Evolutionary conservation across 345 rosid species (phyloP).

Genomic region (Gossypium thurberi): DNA sequence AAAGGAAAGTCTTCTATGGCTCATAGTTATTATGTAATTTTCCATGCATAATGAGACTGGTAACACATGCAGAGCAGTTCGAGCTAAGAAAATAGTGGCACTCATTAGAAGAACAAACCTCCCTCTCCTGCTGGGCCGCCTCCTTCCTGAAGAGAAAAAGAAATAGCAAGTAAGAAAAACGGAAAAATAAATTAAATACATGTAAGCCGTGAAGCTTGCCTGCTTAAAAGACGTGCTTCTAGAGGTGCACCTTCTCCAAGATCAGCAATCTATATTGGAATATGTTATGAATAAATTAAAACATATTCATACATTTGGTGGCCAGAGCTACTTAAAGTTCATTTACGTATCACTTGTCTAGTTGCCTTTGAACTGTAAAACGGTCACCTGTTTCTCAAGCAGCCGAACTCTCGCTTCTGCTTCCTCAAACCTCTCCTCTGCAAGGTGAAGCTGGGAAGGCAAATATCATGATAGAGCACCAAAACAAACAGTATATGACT

Average conservation of each 20-base stretch:
- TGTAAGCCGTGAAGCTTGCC: slow-evolving; percentile 39
- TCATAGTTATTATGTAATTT: background rate
- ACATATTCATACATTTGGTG: background rate
- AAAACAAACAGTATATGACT: slow-evolving; percentile 1
- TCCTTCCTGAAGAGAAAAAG: slow-evolving; percentile 61
- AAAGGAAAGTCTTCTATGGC: background rate
- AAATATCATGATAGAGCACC: slow-evolving; percentile 33
- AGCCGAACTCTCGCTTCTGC: slow-evolving; percentile 77
- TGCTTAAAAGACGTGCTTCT: slow-evolving; percentile 76
- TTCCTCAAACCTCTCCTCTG: slow-evolving; percentile 83
- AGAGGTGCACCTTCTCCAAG: slow-evolving; percentile 86
- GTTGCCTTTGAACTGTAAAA: background rate
- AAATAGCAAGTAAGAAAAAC: slow-evolving; percentile 17
- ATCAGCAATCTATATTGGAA: slow-evolving; percentile 52
- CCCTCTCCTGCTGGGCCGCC: slow-evolving; percentile 83
- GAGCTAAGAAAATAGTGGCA: background rate
- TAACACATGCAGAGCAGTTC: background rate
- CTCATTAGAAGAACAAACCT: slow-evolving; percentile 46
- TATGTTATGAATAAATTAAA: slow-evolving; percentile 6
- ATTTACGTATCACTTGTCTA: background rate
- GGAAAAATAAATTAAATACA: background rate
- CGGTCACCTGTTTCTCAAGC: slow-evolving; percentile 74
- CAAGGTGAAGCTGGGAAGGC: slow-evolving; percentile 70
- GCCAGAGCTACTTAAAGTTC: background rate
- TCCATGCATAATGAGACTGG: background rate